A percentile compares a stretch with the other conserved stretches of the same genome.
These are phyloP conservation scores for Globisporangium rhizosaccharum DNA, from an alignment of 352 stramenopile genomes.

Conservation along the genomic window DNA sequence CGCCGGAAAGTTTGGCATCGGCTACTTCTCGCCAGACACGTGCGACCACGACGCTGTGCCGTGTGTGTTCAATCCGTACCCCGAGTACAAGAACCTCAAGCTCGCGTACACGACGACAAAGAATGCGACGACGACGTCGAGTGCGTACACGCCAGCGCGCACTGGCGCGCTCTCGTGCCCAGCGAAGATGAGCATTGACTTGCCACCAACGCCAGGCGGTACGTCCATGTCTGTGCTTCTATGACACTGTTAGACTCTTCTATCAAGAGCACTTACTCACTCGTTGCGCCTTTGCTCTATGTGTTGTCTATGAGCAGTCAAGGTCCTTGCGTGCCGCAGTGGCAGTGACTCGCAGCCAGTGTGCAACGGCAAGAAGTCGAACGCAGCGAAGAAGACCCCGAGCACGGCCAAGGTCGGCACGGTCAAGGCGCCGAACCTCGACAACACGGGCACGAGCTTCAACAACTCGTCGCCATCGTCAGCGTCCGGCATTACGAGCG, in stretches of 20 bases:
- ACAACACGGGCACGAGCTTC: conserved; percentile 3
- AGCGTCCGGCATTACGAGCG: neutral
- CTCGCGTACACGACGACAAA: conserved; percentile 65
- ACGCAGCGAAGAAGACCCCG: conserved; percentile 33
- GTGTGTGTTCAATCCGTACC: conserved; percentile 64
- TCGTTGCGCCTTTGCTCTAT: neutral
- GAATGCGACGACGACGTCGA: conserved; percentile 40
- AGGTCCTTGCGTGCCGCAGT: conserved; percentile 31
- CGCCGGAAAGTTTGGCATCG: conserved; percentile 61
- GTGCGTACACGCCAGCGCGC: conserved; percentile 30
- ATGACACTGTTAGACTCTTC: neutral
- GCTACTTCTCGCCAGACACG: conserved; percentile 62
- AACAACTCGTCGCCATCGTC: conserved; percentile 4
- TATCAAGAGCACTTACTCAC: neutral
- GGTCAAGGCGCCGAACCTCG: conserved; percentile 12
- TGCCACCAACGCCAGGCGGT: conserved; percentile 15
- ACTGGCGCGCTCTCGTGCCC: conserved; percentile 39
- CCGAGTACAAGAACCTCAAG: conserved; percentile 70
- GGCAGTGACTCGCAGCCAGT: conserved; percentile 33
- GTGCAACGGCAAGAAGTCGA: conserved; percentile 53
- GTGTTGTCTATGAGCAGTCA: conserved; percentile 17
- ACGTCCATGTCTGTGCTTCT: neutral
- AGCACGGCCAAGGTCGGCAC: conserved; percentile 13
- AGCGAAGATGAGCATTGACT: conserved; percentile 17
- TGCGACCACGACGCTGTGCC: conserved; percentile 54